Evolutionary conservation across 1,284 basidiomycete genomes (phyloP), one percentile per base, ranked within the genome.

Genomic region (Apiotrichum montevideense): DNA sequence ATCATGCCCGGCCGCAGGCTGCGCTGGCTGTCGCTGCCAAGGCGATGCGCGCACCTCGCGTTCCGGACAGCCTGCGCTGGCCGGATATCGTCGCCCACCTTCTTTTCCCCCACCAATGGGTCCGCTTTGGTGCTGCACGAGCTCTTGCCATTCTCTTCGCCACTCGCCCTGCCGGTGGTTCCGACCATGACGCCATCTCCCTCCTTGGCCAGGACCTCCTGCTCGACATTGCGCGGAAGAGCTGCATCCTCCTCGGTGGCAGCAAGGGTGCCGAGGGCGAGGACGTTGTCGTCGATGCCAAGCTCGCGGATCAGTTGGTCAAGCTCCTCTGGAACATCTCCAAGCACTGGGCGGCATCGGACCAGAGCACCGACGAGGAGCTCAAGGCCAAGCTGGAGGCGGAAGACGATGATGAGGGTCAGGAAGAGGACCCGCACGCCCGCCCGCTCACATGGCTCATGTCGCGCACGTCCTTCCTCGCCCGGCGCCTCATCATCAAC

Each of bases 261-360:
- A 57, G 54, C 35, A 64, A 67, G 55, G 53, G 46, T 10, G 61
- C 54, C 4, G 69, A 71, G 33, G 72, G 72, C 8, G 64, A 65
- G 43, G 52, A 52, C 34, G 58, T 67, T 9, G 61, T 71, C 11
- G 77, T 98, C 42, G 90, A 93, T 65, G 85, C 86, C 42, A 75
- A 82, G 4, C 79, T 95, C 14, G 83, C 87, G 54, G 76, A 96
- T 61, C 91, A 98, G 76, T 79, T 92, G 13, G 91, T 97, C 68
- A 98, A 97, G 80, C 93, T 98, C 64, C 75, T 98, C 13, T 92
- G 96, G 69, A 96, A 88, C 69, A 79, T 96, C 35, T 89, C 88
- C 35, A 92, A 90, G 75, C 86, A 85, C 73, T 94, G 93, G 77
- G 83, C 78, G n/a, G 71, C 72, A 46, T 70, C 71, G 60, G 56